Evolutionary conservation across 495 filamentous ascomycete species (phyloP), one percentile per base, ranked within the genome.

Genomic region (Penicillium samsonianum): DNA sequence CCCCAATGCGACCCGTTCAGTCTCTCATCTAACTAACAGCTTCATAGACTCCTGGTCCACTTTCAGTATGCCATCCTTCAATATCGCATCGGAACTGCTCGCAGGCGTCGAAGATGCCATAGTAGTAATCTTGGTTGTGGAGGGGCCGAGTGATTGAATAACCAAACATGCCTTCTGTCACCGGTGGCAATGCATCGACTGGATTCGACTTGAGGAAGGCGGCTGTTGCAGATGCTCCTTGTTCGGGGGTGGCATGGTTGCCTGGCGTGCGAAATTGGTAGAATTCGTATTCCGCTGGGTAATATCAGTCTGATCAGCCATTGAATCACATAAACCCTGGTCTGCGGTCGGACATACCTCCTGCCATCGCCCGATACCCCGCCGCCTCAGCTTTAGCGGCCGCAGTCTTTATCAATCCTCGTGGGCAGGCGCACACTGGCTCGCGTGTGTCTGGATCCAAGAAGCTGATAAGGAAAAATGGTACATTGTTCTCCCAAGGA

Each of bases 111-210:
- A 90, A 97, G 25, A 97, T 85, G 25, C 87, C 88, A 64, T 98
- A 96, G 64, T 90, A 98, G 67, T 94, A 98, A 19, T 92, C 91
- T 71, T 94, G 86, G 62, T 98, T 97, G 63, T 96, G 91, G 20
- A 91, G 82, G 0, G 94, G 90, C 12, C 92, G 80, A n/a, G 91
- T 96, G 64, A 98, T 75, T 61, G 90, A 94, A 77, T 98, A 98
- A 28, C 92, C 94, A 63, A 97, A 97, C 94, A 98, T 98, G 56
- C 94, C 94, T 69, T 97, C 91, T 19, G 94, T 96, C 30, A 98
- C 65, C 30, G 85, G 69, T 1, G 91, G 91, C 7, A 96, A 81
- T 1, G 82, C 65, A 31, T 88, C 79, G 28, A 87, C 83, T 0
- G 89, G 79, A 63, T 96, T 92, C 23, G 88, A 72, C 58, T 82